phyloP scores from a whole-genome alignment of 1,139 yeast species.

The Torulaspora globosa region DNA sequence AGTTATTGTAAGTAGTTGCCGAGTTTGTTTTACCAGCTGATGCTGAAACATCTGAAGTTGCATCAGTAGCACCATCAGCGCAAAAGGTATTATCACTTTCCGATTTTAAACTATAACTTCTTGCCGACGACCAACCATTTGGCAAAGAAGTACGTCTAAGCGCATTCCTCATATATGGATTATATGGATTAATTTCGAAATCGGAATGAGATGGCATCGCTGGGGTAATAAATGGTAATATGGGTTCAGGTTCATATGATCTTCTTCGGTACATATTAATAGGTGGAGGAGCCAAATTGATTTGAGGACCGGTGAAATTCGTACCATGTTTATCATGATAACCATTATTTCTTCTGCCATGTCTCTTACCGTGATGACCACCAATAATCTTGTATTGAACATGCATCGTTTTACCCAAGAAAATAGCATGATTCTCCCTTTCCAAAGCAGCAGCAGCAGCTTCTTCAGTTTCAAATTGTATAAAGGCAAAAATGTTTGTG shows the following conservation, averaged over 20 bases:
- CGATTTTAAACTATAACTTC: slow-evolving; percentile 17
- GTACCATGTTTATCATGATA: slow-evolving; percentile 19
- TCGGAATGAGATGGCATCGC: slow-evolving; percentile 16
- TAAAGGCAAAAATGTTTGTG: slow-evolving; percentile 64
- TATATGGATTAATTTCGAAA: slow-evolving; percentile 19
- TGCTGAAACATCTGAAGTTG: slow-evolving; percentile 24
- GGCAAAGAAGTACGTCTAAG: slow-evolving; percentile 26
- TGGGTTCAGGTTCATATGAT: slow-evolving; percentile 28
- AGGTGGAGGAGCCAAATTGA: slow-evolving; percentile 71
- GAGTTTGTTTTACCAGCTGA: slow-evolving; percentile 24
- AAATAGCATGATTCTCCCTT: slow-evolving; percentile 72
- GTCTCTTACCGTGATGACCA: slow-evolving; percentile 26
- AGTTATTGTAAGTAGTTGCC: slow-evolving; percentile 26
- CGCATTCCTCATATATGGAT: slow-evolving; percentile 18
- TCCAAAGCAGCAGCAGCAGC: slow-evolving; percentile 82
- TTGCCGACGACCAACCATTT: slow-evolving; percentile 16
- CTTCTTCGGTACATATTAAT: slow-evolving; percentile 51
- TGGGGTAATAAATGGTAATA: slow-evolving; percentile 17
- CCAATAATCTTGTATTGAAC: slow-evolving; percentile 70
- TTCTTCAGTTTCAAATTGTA: slow-evolving; percentile 58
- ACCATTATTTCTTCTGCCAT: slow-evolving; percentile 18
- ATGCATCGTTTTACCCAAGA: slow-evolving; percentile 70
- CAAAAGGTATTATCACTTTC: slow-evolving; percentile 15
- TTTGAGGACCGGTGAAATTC: slow-evolving; percentile 38
- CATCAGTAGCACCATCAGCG: slow-evolving; percentile 19